Evolutionary conservation across 805 yeast species (phyloP), one percentile per base, ranked within the genome.

Genomic region (Torulaspora delbrueckii): DNA sequence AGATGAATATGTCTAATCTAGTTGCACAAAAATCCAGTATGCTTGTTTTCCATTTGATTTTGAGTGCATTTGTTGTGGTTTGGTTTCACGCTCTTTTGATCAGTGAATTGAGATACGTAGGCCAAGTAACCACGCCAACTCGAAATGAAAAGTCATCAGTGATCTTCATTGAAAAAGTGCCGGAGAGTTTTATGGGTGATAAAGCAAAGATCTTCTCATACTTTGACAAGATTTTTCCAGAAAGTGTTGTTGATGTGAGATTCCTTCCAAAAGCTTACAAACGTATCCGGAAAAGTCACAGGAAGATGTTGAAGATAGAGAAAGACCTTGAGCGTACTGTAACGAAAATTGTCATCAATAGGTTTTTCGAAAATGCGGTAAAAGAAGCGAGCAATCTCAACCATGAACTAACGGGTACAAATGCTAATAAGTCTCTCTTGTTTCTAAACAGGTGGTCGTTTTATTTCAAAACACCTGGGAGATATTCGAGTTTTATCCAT

Each of bases 1-100:
- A 66, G 40, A 68, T 86, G 6, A 84, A 95, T 14, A 76, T 86
- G 61, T 79, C 93, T 3, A 84, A 85, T 56, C 74, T 87, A 3
- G 75, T 87, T 0, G 70, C 74, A 4, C 54, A 70, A 2, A 76
- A 77, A 37, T 74, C 79, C 0, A 57, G 63, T 3, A 62, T 77
- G 18, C 70, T 83, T 48, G 69, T 79, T 47, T 77, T 79, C 18
- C 96, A 88, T 63, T 75, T 88, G 42, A 59, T 79, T 0, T 67
- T 84, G 64, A 72, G 85, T 2, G 45, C 82, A 0, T 53, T 79
- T 2, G 76, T 81, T 0, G 71, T 86, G 2, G 54, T 69, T 0
- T 69, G 77, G 65, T 78, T 84, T 48, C 85, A 86, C 53, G 63
- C 70, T 43, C 55, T 83, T 19, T 58, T 88, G 7, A 54, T 75